Conservation (phyloP, 2,329 filamentous ascomycete genomes). For the Phialophora verrucosa region DNA sequence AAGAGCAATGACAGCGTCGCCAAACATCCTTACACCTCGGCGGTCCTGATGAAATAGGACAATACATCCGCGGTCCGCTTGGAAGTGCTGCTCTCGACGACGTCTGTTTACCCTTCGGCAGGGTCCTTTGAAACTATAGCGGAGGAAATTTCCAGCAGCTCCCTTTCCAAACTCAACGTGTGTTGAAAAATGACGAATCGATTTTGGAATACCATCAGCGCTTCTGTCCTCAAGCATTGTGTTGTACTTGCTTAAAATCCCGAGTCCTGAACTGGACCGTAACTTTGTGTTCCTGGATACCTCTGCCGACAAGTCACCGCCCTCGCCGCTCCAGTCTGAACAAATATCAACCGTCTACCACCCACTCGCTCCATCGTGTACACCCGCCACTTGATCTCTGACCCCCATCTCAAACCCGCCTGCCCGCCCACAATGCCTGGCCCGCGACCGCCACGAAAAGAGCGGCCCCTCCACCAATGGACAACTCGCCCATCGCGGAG, state of each 20-base stretch:
- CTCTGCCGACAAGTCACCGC: not conserved
- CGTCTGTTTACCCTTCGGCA: not conserved
- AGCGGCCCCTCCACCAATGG: constrained; percentile 9
- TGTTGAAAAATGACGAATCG: not conserved
- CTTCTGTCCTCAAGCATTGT: not conserved
- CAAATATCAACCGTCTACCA: not conserved
- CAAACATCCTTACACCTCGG: constrained; percentile 14
- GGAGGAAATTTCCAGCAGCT: not conserved
- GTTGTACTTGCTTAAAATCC: not conserved
- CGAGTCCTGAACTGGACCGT: not conserved
- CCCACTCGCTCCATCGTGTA: not conserved
- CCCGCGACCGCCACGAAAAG: constrained; percentile 12
- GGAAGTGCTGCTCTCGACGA: not conserved
- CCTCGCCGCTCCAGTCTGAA: no score
- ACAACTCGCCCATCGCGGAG: constrained; percentile 12
- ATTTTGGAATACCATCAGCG: not conserved
- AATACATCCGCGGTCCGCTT: not conserved
- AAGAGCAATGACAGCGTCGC: constrained; percentile 19
- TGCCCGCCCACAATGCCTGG: not conserved
- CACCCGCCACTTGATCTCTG: not conserved
- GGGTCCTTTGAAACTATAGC: not conserved
- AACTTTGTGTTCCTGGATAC: not conserved
- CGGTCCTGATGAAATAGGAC: not conserved
- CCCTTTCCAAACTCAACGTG: not conserved
- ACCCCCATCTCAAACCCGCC: not conserved